phyloP scores from a whole-genome alignment of 1,284 basidiomycete genomes.

The Pascua sp. region DNA sequence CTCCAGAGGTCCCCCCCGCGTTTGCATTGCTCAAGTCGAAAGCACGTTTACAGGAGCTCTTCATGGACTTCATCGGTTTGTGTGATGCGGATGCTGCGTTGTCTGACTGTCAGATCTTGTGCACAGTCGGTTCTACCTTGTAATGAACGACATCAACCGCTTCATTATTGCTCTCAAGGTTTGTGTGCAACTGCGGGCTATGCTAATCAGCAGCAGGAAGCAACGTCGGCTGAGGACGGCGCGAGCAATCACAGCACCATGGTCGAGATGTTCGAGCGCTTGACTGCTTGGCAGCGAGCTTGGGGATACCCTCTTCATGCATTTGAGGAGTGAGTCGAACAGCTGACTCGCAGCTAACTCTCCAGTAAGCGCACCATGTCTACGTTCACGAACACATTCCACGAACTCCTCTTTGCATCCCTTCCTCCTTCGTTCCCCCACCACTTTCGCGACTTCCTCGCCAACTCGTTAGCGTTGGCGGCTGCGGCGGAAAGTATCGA shows the following conservation, averaged over 20 bases:
- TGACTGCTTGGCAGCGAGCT: conserved; percentile 43
- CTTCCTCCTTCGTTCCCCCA: conserved; percentile 38
- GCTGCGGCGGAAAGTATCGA: background rate
- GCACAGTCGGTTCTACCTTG: conserved; percentile 31
- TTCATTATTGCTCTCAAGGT: conserved; percentile 30
- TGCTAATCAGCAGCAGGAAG: conserved; percentile 2
- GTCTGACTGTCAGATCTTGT: conserved; percentile 27
- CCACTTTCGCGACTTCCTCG: conserved; percentile 35
- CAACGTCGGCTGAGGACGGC: background rate
- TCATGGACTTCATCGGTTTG: conserved; percentile 33
- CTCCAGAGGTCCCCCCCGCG: conserved; percentile 25
- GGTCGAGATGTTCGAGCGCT: conserved; percentile 37
- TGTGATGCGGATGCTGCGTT: too few species aligned
- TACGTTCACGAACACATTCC: conserved; percentile 32
- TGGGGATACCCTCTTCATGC: conserved; percentile 39
- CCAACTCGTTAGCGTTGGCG: conserved; percentile 28
- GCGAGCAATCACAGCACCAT: conserved; percentile 17
- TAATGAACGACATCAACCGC: conserved; percentile 31
- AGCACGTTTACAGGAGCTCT: conserved; percentile 19
- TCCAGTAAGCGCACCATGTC: conserved; percentile 23
- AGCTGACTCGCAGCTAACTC: conserved; percentile 6
- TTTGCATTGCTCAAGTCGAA: conserved; percentile 18
- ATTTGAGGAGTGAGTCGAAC: conserved; percentile 36
- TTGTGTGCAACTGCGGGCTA: background rate
- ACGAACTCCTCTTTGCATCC: conserved; percentile 41